Base-by-base conservation (phyloP, 306 rosid species). In the Prunus kanzakura region DNA sequence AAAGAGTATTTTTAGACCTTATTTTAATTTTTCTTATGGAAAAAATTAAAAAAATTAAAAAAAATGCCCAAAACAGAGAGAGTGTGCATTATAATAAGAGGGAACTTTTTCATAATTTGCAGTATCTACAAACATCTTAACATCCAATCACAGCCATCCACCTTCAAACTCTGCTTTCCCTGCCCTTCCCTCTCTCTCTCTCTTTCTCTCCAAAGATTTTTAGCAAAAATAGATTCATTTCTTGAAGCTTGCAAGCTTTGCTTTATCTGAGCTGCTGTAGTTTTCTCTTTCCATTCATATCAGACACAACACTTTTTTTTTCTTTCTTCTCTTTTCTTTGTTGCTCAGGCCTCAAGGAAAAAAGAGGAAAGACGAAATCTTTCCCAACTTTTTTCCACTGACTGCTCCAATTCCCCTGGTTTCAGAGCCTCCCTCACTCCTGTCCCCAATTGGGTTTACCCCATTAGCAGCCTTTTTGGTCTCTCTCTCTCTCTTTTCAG, bases 61-160 rank as follows among this genome's bases (percentile, higher is more conserved):
- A 63, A 46, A 64, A 18, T 27, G n/a, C 11, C 6, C 14, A 35
- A 38, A 71, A 35, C 27, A 2, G 18, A 41, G 35, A n/a, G 72
- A 68, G 73, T 64, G 75, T 67, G 15, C 22, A 81, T 75, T 85
- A 82, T 47, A 80, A 85, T 81, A 81, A 77, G 84, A 78, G 82
- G 82, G 78, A 83, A 57, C 93, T 84, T 88, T 82, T 78, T 73
- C 75, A 64, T 64, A 60, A 86, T 84, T 80, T 78, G 84, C 84
- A 87, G 89, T 73, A 83, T 89, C 88, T 86, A 88, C 80, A 83
- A 54, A 78, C 86, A 75, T 86, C 78, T 82, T 80, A 72, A 45
- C 77, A 78, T 64, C 95, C 94, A 88, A 91, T 89, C 93, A 89
- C 75, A 79, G 74, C 83, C 63, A 82, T 81, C 85, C 94, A 91